phyloP scores from a whole-genome alignment of 768 basidiomycete genomes.

The Kwoniella newhampshirensis region DNA sequence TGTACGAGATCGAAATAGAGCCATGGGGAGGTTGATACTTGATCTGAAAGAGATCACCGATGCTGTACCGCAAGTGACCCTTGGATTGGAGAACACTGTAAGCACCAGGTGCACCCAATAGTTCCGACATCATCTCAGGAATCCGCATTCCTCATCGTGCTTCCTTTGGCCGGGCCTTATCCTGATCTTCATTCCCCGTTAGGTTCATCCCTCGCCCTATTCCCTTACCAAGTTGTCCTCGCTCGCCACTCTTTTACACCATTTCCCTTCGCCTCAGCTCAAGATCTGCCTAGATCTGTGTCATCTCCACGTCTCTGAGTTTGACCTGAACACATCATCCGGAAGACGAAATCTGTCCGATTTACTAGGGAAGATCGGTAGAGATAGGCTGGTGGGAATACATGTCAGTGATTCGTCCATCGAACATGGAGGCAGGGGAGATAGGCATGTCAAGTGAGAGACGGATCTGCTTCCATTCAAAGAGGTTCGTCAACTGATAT shows the following conservation, averaged over 20 bases:
- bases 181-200: not conserved
- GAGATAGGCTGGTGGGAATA: conserved; percentile 12
- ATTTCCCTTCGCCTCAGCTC: conserved; percentile 6
- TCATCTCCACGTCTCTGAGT: conserved; percentile 17
- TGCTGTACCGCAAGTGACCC: not conserved
- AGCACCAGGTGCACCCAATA: not conserved
- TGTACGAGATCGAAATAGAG: not conserved
- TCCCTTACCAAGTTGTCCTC: conserved; percentile 6
- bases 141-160: not conserved
- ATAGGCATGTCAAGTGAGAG: conserved; percentile 24
- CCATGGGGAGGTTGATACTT: not conserved
- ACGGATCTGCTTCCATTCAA: not conserved
- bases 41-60: conserved; percentile 5
- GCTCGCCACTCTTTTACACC: conserved; percentile 1
- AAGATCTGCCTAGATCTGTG: conserved; percentile 24
- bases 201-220: conserved; percentile 12
- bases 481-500: no score
- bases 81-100: conserved; percentile 27
- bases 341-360: conserved; percentile 8
- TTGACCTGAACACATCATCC: conserved; percentile 9
- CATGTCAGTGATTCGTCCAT: conserved; percentile 17
- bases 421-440: conserved; percentile 14
- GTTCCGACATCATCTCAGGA: not conserved
- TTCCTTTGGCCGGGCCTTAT: no score
- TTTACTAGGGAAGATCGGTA: conserved; percentile 1